These are phyloP conservation scores for Cerioporus squamosus DNA, from an alignment of 1,284 basidiomycete species.

Conservation along the genomic window DNA sequence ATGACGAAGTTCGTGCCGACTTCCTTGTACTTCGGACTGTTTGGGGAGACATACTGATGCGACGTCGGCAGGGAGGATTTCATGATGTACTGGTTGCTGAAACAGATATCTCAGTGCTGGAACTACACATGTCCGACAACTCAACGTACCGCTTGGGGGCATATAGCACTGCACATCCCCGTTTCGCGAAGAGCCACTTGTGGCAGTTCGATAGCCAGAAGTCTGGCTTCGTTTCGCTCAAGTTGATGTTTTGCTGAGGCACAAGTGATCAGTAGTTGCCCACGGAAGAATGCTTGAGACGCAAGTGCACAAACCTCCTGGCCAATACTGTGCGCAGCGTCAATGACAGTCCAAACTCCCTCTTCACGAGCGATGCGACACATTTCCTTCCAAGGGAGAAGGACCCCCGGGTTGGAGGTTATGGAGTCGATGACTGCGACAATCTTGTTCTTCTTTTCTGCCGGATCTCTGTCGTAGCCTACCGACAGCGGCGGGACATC, in stretches of 20 bases:
- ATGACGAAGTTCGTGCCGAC: constrained; percentile 50
- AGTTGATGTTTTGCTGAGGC: constrained; percentile 52
- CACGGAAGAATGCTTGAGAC: background rate
- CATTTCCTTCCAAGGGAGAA: constrained; percentile 82
- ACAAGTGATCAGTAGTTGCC: background rate
- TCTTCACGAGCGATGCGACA: constrained; percentile 71
- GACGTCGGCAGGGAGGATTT: constrained; percentile 78
- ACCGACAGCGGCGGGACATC: constrained; percentile 24
- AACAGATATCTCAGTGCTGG: background rate
- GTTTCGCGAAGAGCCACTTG: constrained; percentile 83
- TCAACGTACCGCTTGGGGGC: constrained; percentile 67
- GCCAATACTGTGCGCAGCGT: constrained; percentile 87
- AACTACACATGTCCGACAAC: background rate
- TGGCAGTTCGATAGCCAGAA: constrained; percentile 89
- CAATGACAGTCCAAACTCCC: constrained; percentile 73
- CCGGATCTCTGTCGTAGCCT: constrained; percentile 4
- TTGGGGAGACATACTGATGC: constrained; percentile 52
- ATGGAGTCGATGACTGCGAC: constrained; percentile 84
- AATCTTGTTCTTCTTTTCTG: constrained; percentile 46
- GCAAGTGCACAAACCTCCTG: constrained; percentile 26
- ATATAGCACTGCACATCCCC: constrained; percentile 77
- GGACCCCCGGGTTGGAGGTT: constrained; percentile 68
- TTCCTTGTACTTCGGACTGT: background rate
- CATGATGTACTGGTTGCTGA: constrained; percentile 79
- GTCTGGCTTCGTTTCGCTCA: constrained; percentile 66